Base-by-base conservation (phyloP, 2,329 filamentous ascomycete species). In the Scopulariopsis brevicaulis region DNA sequence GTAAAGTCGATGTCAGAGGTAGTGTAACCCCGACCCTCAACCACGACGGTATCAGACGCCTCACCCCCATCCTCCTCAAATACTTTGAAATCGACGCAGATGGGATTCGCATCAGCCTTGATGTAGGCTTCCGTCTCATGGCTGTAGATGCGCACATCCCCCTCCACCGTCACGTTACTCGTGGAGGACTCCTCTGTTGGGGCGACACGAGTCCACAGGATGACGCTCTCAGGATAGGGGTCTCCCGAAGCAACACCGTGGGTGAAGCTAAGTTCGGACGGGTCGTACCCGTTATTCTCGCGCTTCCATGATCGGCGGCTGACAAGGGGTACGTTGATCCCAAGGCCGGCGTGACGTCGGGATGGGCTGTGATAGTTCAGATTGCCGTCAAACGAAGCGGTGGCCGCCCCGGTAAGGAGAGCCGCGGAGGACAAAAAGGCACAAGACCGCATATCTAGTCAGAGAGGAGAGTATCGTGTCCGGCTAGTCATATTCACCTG, bases 1-100 rank as follows among this genome's bases (percentile, higher is more conserved):
- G 87, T 90, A 66, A 85, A 91, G 66, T 91, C 87, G 54, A 90
- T 81, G 66, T 90, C 87, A 1, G 81, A 86, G 40, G 79, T 87
- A 0, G 87, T 90, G 65, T 84, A 89, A 1, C 78, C 84, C 40
- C 71, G 79, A 5, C 87, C 87, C 1, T 72, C 73, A 55, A 78
- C 74, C 1, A 81, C 80, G 8, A 81, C 71, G 2, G 73, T 65
- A 12, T 70, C 69, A 35, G 80, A 72, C 28, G 60, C 57, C 1
- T 65, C 60, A n/a, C 68, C 58, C n/a, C 72, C 68, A 55, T 75
- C 66, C 62, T 78, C 76, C 22, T 71, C 70, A 15, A 76, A 75
- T 20, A 89, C 78, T 59, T 32, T 32, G 28, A 4, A 90, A 40
- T 84, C 76, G 0, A 90, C 77, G 63, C 87, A 90, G 35, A 89